These are phyloP conservation scores for Aspergillus transmontanensis DNA, from an alignment of 2,329 filamentous ascomycete species.

Conservation along the genomic window DNA sequence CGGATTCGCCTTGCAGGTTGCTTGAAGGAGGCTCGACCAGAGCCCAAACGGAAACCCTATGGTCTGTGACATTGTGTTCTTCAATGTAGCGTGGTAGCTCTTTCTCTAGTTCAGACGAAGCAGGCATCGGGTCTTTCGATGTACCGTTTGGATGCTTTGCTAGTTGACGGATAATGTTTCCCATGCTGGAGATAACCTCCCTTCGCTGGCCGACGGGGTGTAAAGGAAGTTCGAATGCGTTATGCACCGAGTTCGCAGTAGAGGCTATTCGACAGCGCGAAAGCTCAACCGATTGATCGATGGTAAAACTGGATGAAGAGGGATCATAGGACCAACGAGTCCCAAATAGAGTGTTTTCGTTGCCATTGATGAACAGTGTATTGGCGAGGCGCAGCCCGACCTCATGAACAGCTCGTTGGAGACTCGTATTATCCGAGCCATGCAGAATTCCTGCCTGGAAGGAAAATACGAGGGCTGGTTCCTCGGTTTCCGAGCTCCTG, in stretches of 20 bases:
- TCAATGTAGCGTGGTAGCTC: slow-evolving; percentile 43
- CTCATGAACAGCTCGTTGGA: slow-evolving; percentile 26
- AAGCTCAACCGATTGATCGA: slow-evolving; percentile 33
- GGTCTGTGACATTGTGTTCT: slow-evolving; percentile 39
- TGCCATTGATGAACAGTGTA: slow-evolving; percentile 45
- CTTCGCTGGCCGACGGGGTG: slow-evolving; percentile 40
- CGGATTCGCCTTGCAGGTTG: slow-evolving; percentile 10
- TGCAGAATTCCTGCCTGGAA: slow-evolving; percentile 17
- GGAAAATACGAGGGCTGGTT: slow-evolving; percentile 37
- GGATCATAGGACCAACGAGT: slow-evolving; percentile 37
- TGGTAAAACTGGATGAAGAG: slow-evolving; percentile 21
- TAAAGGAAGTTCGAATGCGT: slow-evolving; percentile 35
- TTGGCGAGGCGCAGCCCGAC: slow-evolving; percentile 45
- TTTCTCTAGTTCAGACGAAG: slow-evolving; percentile 45
- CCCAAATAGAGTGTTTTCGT: slow-evolving; percentile 42
- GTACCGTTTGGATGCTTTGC: slow-evolving; percentile 33
- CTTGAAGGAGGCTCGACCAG: slow-evolving; percentile 36
- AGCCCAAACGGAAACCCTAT: slow-evolving; percentile 45
- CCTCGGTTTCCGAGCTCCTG: slow-evolving; percentile 32
- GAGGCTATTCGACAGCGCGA: slow-evolving; percentile 34
- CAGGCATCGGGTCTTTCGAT: slow-evolving; percentile 37
- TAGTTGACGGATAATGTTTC: slow-evolving; percentile 46
- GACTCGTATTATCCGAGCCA: slow-evolving; percentile 1
- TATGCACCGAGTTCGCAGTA: slow-evolving; percentile 15
- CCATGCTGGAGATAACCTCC: slow-evolving; percentile 45